phyloP scores from a whole-genome alignment of 2,329 filamentous ascomycete genomes.

The Xylaria sp. region DNA sequence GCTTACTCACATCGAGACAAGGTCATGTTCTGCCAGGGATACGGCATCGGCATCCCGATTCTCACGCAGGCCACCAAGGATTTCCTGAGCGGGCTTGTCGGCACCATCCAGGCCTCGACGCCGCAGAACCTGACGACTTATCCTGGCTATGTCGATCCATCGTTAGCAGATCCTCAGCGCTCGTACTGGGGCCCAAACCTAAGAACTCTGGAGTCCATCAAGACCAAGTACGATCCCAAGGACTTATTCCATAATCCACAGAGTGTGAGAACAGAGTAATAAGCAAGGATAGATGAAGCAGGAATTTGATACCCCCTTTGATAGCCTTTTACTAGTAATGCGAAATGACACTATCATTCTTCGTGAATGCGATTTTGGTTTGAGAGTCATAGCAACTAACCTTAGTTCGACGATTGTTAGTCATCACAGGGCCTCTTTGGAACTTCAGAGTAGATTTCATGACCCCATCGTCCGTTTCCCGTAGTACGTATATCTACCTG shows the following conservation, averaged over 20 bases:
- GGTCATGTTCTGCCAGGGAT: constrained; percentile 67
- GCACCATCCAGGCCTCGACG: constrained; percentile 47
- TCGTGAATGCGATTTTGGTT: not conserved
- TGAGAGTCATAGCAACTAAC: not conserved
- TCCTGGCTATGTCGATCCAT: constrained; percentile 66
- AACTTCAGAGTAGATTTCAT: not conserved
- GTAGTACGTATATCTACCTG: not conserved
- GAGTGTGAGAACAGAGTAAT: constrained; percentile 47
- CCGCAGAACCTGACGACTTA: constrained; percentile 57
- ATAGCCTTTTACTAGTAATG: not conserved
- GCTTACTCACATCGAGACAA: constrained; percentile 69
- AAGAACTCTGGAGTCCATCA: constrained; percentile 53
- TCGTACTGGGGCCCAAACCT: constrained; percentile 64
- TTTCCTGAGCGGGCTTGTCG: constrained; percentile 60
- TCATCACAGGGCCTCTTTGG: not conserved
- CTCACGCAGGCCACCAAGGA: constrained; percentile 52
- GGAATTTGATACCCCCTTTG: constrained; percentile 5
- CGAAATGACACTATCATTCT: not conserved
- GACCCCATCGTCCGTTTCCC: not conserved
- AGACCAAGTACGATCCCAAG: constrained; percentile 57
- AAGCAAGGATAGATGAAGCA: not conserved
- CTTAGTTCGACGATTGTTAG: not conserved
- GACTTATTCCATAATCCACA: constrained; percentile 66
- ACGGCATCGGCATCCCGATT: constrained; percentile 57
- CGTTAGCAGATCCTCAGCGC: constrained; percentile 52